Evolutionary conservation across 2,329 filamentous ascomycete genomes (phyloP).

Genomic region (Hyphodiscus sp.): DNA sequence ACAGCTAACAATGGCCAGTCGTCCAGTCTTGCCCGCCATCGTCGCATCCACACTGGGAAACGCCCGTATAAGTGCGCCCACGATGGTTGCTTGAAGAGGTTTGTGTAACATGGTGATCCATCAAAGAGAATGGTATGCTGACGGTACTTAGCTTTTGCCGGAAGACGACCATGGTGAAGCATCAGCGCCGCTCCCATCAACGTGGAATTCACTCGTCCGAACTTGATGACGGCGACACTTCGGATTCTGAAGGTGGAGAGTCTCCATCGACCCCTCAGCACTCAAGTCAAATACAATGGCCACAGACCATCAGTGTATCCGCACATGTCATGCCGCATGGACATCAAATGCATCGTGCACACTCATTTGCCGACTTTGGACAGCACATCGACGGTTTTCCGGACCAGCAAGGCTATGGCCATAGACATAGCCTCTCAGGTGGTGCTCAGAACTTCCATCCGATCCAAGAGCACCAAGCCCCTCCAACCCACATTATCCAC

Average conservation of each 20-base stretch:
- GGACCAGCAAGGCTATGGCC: conserved; percentile 33
- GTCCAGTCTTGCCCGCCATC: conserved; percentile 41
- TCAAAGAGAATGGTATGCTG: conserved; percentile 7
- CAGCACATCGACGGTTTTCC: conserved; percentile 34
- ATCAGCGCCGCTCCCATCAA: conserved; percentile 56
- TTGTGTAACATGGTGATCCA: conserved; percentile 4
- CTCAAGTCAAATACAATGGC: conserved; percentile 44
- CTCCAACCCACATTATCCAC: conserved; percentile 34
- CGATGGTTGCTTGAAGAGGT: conserved; percentile 32
- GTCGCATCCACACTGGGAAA: conserved; percentile 66
- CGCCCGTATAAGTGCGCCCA: conserved; percentile 57
- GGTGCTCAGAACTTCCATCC: conserved; percentile 38
- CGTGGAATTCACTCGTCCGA: conserved; percentile 50
- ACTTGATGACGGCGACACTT: conserved; percentile 31
- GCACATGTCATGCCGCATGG: conserved; percentile 28
- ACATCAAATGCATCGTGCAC: conserved; percentile 39
- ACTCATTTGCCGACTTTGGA: conserved; percentile 49
- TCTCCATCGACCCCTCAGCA: conserved; percentile 53
- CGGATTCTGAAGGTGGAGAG: conserved; percentile 39
- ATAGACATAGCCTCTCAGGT: conserved; percentile 43
- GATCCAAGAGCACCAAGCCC: conserved; percentile 35
- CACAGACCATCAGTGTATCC: conserved; percentile 36
- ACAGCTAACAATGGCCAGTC: conserved; percentile 24
- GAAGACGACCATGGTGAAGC: conserved; percentile 66
- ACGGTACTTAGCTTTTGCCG: conserved; percentile 53